Evolutionary conservation across 192 early-diverging fungal genomes (phyloP).

Genomic region (Linnemannia schmuckeri): DNA sequence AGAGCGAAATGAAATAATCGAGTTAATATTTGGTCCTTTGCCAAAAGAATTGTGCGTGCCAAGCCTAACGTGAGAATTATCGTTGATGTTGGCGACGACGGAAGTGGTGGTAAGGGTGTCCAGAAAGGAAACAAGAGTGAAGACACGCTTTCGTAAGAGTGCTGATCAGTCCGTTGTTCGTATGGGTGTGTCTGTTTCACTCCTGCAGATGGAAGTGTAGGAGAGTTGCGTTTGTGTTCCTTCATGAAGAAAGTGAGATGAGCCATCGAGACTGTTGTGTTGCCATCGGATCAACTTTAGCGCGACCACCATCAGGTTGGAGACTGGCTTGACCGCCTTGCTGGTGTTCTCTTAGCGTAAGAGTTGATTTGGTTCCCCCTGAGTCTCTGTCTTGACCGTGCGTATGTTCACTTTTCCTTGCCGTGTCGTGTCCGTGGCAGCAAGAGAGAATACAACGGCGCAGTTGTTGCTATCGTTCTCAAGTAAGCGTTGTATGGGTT

Average conservation of each 20-base stretch:
- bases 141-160: background rate
- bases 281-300: constrained; percentile 9
- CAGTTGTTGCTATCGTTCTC: background rate
- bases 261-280: background rate
- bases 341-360: background rate
- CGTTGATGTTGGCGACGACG: background rate
- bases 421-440: background rate
- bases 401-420: background rate
- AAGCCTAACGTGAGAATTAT: background rate
- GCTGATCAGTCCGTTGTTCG: background rate
- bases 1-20: constrained; percentile 5
- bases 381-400: background rate
- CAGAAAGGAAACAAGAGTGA: background rate
- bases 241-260: background rate
- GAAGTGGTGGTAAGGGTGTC: background rate
- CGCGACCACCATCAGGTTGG: background rate
- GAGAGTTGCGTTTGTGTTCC: background rate
- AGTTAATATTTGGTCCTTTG: background rate
- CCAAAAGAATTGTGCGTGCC: background rate
- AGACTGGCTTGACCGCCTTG: background rate
- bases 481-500: background rate
- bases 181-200: background rate
- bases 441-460: background rate
- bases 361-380: background rate
- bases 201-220: background rate